phyloP scores from a whole-genome alignment of 129 eudicot genomes.

The Daucus carota region DNA sequence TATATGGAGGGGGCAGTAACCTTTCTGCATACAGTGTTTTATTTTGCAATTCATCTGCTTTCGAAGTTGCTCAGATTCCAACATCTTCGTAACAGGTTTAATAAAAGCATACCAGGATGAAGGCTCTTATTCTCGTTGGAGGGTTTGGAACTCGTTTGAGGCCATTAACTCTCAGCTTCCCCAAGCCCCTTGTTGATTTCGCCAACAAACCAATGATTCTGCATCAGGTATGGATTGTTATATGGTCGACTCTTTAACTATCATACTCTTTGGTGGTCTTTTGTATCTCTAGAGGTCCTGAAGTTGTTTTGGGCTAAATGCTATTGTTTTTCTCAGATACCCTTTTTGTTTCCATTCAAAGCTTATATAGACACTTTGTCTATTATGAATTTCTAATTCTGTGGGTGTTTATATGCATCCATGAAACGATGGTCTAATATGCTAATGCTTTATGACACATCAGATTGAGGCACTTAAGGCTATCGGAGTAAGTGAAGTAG shows the following conservation, averaged over 20 bases:
- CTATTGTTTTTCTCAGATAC: not conserved
- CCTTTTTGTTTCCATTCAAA: not conserved
- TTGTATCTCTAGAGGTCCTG: not conserved
- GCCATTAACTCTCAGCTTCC: slow-evolving; percentile 83
- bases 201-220: slow-evolving; percentile 98
- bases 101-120: slow-evolving; percentile 44
- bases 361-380: not conserved
- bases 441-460: slow-evolving; percentile 8
- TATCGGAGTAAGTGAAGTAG: slow-evolving; percentile 90
- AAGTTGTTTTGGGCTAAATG: not conserved
- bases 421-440: not conserved
- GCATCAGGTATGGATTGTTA: slow-evolving; percentile 57
- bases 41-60: slow-evolving; percentile 19
- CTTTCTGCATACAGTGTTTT: slow-evolving; percentile 1
- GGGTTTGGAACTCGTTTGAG: slow-evolving; percentile 97
- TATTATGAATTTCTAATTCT: no score
- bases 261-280: not conserved
- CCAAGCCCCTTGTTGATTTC: slow-evolving; percentile 95
- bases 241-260: not conserved
- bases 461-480: slow-evolving; percentile 96
- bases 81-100: slow-evolving; percentile 6
- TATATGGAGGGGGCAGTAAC: slow-evolving; percentile 16
- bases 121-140: slow-evolving; percentile 98
- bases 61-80: slow-evolving; percentile 23
- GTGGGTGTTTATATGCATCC: no score